Base-by-base conservation (phyloP, 352 stramenopile genomes). In the Phytopythium aichiense region DNA sequence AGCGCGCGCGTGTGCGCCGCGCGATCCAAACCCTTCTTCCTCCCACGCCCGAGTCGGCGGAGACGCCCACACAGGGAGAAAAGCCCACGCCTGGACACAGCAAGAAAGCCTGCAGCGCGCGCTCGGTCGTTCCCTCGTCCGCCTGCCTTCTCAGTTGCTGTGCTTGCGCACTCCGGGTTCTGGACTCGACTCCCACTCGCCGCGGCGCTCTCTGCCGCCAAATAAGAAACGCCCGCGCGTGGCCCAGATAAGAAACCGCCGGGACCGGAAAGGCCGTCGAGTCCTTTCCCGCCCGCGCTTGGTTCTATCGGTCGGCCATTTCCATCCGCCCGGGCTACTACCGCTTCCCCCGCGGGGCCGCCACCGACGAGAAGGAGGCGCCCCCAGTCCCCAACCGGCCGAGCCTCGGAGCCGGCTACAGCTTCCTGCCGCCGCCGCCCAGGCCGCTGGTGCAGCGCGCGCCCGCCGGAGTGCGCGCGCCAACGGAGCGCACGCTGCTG, bases 251-350 rank as follows among this genome's bases (percentile, higher is more conserved):
- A 49, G 42, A 52, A 52, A 52, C 46, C 46, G 46, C 11, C 46
- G 46, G 46, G 46, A 52, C 23, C 22, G 46, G 46, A 52, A 52
- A 52, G 46, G 46, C 23, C 22, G 30, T 4, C 45, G 22, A 40
- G 35, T 12, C 45, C 25, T 28, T 52, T 35, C 46, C 46, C 8
- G 5, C 20, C 46, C 46, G 22, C 5, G 46, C 13, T 25, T 11
- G 45, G 45, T 51, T 31, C n/a, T 12, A n/a, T 13, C 5, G 22
- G 5, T 23, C 22, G 22, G 46, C 22, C 46, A 52, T 52, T 52
- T 52, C 46, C 46, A 52, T 52, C 46, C 46, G 46, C 46, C n/a
- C 46, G 46, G 46, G 46, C 46, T 52, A 52, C 46, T 31, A 52
- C 46, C 23, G 46, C 22, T 33, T 25, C 9, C 46, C 7, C 11